Evolutionary conservation across 2,329 filamentous ascomycete genomes (phyloP), one percentile per base, ranked within the genome.

Genomic region (Neofusicoccum cordaticola): DNA sequence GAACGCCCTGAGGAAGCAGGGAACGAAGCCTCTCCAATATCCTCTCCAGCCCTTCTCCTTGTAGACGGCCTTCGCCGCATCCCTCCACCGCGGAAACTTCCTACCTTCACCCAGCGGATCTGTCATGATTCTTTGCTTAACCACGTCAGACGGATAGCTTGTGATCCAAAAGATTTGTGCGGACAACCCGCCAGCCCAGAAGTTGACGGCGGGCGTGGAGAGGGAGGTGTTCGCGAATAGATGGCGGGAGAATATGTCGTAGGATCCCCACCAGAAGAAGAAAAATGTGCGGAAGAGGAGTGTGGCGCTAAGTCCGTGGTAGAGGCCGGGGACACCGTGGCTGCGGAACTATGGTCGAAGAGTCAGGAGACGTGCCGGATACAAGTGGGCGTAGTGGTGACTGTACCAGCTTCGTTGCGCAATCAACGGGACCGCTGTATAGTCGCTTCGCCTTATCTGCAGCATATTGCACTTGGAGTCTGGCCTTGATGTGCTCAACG

Each of bases 231-330:
- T 82, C 17, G 85, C 78, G 63, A 85, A 82, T 73, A 98, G 81
- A 66, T 84, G 79, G 22, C 86, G 83, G 4, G 91, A 91, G 70
- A 98, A 85, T 35, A 97, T 71, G 72, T 97, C 94, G 81, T 99
- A 99, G 66, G 88, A 90, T n/a, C 89, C 88, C 95, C 95, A 99
- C 93, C 93, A 98, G 81, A 90, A 95, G 84, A 97, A 97, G 83
- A 99, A 99, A 80, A 94, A 96, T 13, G 88, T 87, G 17, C 95
- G 86, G 81, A 98, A 98, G 53, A 98, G 78, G 56, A 98, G 81
- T 0, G 95, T 98, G 1, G 95, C 91, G 42, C 79, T 82, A 12
- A 99, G 84, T 0, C 95, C 95, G 74, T 92, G 93, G 77, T 94
- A 99, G 7, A 99, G 77, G 41, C 94, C 95, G 22, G 78, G 74